Evolutionary conservation across 1,139 yeast genomes (phyloP).

Genomic region (Blastobotrys niveus): DNA sequence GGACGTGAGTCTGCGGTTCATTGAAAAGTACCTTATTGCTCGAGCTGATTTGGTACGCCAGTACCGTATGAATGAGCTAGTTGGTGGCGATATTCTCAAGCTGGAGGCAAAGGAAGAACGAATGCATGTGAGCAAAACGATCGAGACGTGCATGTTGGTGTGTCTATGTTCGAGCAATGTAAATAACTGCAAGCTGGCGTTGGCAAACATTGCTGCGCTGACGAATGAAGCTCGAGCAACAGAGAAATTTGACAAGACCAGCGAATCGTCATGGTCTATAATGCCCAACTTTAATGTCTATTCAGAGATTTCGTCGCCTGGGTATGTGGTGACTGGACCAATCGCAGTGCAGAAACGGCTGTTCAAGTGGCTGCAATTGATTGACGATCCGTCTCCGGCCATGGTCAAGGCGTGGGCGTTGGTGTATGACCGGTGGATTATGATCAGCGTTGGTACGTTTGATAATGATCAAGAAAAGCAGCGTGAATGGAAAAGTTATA

Average conservation of each 20-base stretch:
- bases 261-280: conserved; percentile 27
- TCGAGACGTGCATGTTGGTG: conserved; percentile 46
- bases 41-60: conserved; percentile 23
- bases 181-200: conserved; percentile 50
- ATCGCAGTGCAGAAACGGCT: conserved; percentile 71
- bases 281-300: conserved; percentile 37
- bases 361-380: conserved; percentile 46
- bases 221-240: conserved; percentile 37
- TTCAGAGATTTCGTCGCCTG: conserved; percentile 51
- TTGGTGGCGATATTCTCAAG: conserved; percentile 19
- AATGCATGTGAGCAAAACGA: conserved; percentile 29
- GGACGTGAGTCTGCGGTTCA: conserved; percentile 19
- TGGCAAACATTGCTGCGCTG: conserved; percentile 45
- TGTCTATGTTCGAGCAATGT: conserved; percentile 54
- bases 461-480: conserved; percentile 15
- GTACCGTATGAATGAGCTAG: conserved; percentile 29
- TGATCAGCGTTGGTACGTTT: conserved; percentile 33
- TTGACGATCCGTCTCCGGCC: conserved; percentile 56
- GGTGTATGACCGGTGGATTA: conserved; percentile 47
- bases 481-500: conserved; percentile 32
- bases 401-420: conserved; percentile 55
- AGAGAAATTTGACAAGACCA: conserved; percentile 25
- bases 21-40: conserved; percentile 21
- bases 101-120: conserved; percentile 30
- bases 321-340: conserved; percentile 61